phyloP scores from a whole-genome alignment of 2,329 filamentous ascomycete species.

The Sphaerulina populicola region DNA sequence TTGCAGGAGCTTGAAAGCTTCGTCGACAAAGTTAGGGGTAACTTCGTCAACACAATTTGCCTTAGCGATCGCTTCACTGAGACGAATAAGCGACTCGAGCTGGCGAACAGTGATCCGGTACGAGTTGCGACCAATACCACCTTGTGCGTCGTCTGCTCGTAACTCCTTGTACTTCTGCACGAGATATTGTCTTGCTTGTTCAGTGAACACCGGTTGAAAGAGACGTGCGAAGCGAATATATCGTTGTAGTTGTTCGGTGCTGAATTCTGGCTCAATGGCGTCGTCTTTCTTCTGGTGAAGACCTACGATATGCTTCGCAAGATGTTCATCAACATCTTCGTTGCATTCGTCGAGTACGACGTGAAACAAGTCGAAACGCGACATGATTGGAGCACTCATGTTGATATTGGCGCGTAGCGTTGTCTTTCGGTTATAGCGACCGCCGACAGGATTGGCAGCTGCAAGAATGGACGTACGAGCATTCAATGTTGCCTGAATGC shows the following conservation, averaged over 20 bases:
- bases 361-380: slow-evolving; percentile 97
- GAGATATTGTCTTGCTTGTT: slow-evolving; percentile 74
- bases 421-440: slow-evolving; percentile 93
- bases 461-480: slow-evolving; percentile 91
- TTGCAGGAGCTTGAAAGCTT: slow-evolving; percentile 82
- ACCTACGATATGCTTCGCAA: slow-evolving; percentile 89
- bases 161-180: slow-evolving; percentile 95
- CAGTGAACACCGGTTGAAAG: slow-evolving; percentile 85
- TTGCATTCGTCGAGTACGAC: slow-evolving; percentile 96
- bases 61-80: slow-evolving; percentile 97
- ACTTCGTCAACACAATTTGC: slow-evolving; percentile 93
- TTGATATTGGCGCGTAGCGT: slow-evolving; percentile 93
- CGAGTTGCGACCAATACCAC: slow-evolving; percentile 85
- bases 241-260: slow-evolving; percentile 88
- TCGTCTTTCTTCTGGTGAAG: slow-evolving; percentile 90
- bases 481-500: slow-evolving; percentile 95
- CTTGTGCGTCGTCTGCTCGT: slow-evolving; percentile 83
- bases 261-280: slow-evolving; percentile 85
- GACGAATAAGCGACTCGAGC: slow-evolving; percentile 87
- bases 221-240: slow-evolving; percentile 95
- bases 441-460: slow-evolving; percentile 89
- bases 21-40: slow-evolving; percentile 71
- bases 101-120: slow-evolving; percentile 97
- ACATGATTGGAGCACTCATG: slow-evolving; percentile 99
- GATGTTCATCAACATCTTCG: slow-evolving; percentile 77